Evolutionary conservation across 2,329 filamentous ascomycete genomes (phyloP), one percentile per base, ranked within the genome.

Genomic region (Diaporthe capsici): DNA sequence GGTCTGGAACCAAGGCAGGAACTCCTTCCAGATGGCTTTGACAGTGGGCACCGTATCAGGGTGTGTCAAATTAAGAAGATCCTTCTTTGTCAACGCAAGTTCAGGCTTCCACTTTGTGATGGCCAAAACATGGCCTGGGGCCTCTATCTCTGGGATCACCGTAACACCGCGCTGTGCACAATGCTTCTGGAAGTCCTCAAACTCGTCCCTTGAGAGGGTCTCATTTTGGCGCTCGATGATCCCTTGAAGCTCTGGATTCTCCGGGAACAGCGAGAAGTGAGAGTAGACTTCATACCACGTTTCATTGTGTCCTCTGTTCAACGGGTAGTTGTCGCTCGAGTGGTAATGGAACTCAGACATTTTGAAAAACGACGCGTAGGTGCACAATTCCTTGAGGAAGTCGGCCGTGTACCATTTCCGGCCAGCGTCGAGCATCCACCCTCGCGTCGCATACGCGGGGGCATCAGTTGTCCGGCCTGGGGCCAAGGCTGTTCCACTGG

Each of bases 1-100:
- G 6, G 83, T 87, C 42, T 89, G 84, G 71, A 90, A 90, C 88
- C 88, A 90, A 1, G 88, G 88, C 13, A 90, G 79, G 63, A 90
- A 90, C 15, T 87, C 86, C 15, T 82, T 80, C 88, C 89, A 91
- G 72, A 90, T 88, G 0, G 82, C 81, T 78, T 90, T 83, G 75
- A 90, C 84, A 0, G 85, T 84, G 0, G 88, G 86, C n/a, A 90
- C 84, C 0, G 88, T 88, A 8, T 89, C 87, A 0, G 88, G 88
- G 76, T 90, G 85, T 0, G 79, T 79, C 13, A 81, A 61, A 71
- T 81, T 81, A 12, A 68, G 57, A 39, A 73, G 39, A 39, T 75
- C 73, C 78, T 58, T 71, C 39, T 71, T 71, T 12, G 49, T 13
- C 51, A 71, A 31, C 15, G 68, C 68, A 71, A 71, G 68, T 47